These are phyloP conservation scores for Eruca vesicaria DNA, from an alignment of 441 rosid species.

Conservation along the genomic window DNA sequence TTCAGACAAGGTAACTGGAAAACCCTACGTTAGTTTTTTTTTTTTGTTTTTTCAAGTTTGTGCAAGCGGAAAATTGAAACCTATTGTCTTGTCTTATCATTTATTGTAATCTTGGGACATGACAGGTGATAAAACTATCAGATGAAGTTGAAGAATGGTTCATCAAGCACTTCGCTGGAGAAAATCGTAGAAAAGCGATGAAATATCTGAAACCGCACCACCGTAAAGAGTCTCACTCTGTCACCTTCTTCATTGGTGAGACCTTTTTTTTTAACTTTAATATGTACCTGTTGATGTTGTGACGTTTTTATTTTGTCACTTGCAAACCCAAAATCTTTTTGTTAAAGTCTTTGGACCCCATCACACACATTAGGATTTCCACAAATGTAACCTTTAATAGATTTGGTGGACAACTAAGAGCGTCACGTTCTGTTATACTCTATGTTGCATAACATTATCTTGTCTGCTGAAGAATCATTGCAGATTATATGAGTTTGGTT, in stretches of 20 bases:
- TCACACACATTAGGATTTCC: constrained; percentile 34
- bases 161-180: constrained; percentile 72
- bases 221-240: constrained; percentile 78
- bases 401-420: constrained; percentile 25
- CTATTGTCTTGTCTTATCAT: constrained; percentile 6
- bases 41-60: not conserved
- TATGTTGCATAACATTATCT: constrained; percentile 26
- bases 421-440: constrained; percentile 17
- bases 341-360: constrained; percentile 25
- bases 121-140: constrained; percentile 75
- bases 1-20: constrained; percentile 73
- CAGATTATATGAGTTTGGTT: not conserved
- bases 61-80: constrained; percentile 36
- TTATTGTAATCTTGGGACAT: constrained; percentile 31
- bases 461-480: constrained; percentile 27
- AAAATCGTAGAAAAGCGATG: constrained; percentile 76
- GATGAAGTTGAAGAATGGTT: constrained; percentile 93
- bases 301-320: constrained; percentile 11
- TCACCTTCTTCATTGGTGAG: constrained; percentile 88
- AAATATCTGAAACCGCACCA: constrained; percentile 85
- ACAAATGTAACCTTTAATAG: constrained; percentile 24
- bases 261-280: constrained; percentile 20
- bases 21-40: not conserved
- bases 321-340: constrained; percentile 14
- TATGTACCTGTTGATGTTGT: constrained; percentile 20